Base-by-base conservation (phyloP, 257 asterid genomes). In the Scutellaria baicalensis region DNA sequence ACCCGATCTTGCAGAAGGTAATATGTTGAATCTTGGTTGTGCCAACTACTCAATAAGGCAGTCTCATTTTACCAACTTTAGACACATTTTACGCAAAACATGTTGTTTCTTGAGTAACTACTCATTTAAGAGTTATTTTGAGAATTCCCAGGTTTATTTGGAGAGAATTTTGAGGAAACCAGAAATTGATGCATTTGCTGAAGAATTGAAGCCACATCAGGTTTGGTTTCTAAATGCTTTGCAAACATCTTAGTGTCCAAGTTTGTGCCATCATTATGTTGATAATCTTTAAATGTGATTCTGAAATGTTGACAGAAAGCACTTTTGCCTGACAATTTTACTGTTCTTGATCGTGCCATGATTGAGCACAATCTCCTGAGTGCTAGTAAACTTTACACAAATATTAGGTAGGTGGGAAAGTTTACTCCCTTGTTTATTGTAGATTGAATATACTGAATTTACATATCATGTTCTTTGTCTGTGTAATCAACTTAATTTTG, bases 341-440 rank as follows among this genome's bases (percentile, higher is more conserved):
- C 99, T 1, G 99, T 93, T 77, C 88, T 93, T 65, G 99, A 93
- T 75, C 96, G 97, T 68, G 97, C 99, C 71, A 93, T 93, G 97
- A 93, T 93, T 75, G 97, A 93, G 81, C 99, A 93, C 78, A 93
- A 93, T 83, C 99, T 93, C 66, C 81, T 81, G 74, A 93, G 99
- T 83, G 97, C 99, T 42, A 91, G 97, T 89, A 93, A 93, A 77
- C 97, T 93, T 48, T 93, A 93, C 81, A 91, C 95, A 12, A 93
- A 93, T 80, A 93, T 93, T 70, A 90, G 98, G 97, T 89, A 72
- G 69, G 79, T 79, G 43, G 38, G 47, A 55, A 47, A 36, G 20
- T 51, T 8, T 44, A 11, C 18, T 42, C 33, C 21, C 61, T 52
- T 70, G 36, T 71, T 48, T 18, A 64, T 70, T 21, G 27, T 60